A percentile compares a stretch with the other conserved stretches of the same genome.
phyloP scores from a whole-genome alignment of 805 yeast genomes.

The Yamadazyma laniorum region DNA sequence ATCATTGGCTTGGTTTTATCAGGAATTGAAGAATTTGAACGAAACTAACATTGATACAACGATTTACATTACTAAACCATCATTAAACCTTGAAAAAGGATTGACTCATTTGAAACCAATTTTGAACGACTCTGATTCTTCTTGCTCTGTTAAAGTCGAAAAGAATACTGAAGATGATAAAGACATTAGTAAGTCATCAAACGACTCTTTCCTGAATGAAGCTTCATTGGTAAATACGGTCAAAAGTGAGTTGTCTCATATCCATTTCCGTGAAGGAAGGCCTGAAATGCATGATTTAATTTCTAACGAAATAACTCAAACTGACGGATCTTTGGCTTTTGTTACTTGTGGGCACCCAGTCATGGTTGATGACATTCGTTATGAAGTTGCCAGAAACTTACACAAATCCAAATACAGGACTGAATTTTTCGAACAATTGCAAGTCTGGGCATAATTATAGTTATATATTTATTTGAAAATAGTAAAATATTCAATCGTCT shows the following conservation, averaged over 20 bases:
- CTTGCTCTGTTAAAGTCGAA: constrained; percentile 6
- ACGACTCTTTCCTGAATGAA: constrained; percentile 1
- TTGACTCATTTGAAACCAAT: constrained; percentile 12
- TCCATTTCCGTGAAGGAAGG: constrained; percentile 45
- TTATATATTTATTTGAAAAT: too few species aligned
- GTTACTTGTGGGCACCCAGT: constrained; percentile 63
- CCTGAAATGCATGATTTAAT: constrained; percentile 47
- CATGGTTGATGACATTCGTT: constrained; percentile 58
- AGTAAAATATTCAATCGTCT: too few species aligned
- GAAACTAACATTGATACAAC: constrained; percentile 28
- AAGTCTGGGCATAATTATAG: constrained; percentile 54
- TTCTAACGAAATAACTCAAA: constrained; percentile 29
- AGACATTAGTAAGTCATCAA: constrained; percentile 1
- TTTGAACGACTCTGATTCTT: constrained; percentile 14
- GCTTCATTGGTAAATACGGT: constrained; percentile 12
- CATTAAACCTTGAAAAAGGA: constrained; percentile 8
- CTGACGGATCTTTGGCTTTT: constrained; percentile 47
- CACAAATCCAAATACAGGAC: constrained; percentile 43
- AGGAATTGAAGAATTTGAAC: constrained; percentile 37
- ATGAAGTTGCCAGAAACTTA: constrained; percentile 44
- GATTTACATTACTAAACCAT: constrained; percentile 30
- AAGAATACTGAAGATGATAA: background rate
- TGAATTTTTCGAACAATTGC: constrained; percentile 74
- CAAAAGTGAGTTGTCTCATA: constrained; percentile 25
- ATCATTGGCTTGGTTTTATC: constrained; percentile 50